Evolutionary conservation across 495 filamentous ascomycete genomes (phyloP), one percentile per base, ranked within the genome.

Genomic region (Astrothelium subdiscretum): DNA sequence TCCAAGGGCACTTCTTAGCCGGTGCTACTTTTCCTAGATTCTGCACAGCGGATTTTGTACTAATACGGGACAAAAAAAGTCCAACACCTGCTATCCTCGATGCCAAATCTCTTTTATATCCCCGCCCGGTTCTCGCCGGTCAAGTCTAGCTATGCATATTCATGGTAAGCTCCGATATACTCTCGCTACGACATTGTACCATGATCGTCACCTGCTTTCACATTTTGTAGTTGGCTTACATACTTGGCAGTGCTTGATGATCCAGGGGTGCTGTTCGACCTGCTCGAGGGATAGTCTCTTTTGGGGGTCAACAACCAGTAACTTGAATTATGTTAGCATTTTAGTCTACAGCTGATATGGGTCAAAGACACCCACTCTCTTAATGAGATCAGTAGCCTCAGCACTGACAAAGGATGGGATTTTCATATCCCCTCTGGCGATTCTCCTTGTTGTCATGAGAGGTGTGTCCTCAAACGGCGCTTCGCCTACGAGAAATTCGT

Each of bases 391-490:
- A 35, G 31, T 57, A 18, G 66, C 66, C 24, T 57, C 59, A 27
- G 57, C 24, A 13, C 31, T 31, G 29, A 65, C 59, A 54, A 59
- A 54, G 0, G 11, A 15, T 15, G 66, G 63, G 22, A 65, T 59
- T 43, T 26, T 40, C 29, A 68, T 42, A 42, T 59, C 63, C 1
- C 43, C 40, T 58, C 54, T 65, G 22, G 63, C 63, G 32, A 65
- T 65, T 54, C 61, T 60, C 52, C 63, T 62, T 48, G 62, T 64
- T 18, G 57, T 59, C 54, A 59, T 57, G 31, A 18, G 32, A 6
- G 24, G n/a, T 43, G 31, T 60, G 58, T 48, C 59, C 44, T 66
- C 60, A 48, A 68, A 65, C 26, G 63, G 66, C n/a, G 63, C 51
- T 57, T 63, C 58, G 1, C 66, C 63, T 18, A 57, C 42, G 31